Evolutionary conservation across 2,329 filamentous ascomycete species (phyloP), one percentile per base, ranked within the genome.

Genomic region (Madurella mycetomatis): DNA sequence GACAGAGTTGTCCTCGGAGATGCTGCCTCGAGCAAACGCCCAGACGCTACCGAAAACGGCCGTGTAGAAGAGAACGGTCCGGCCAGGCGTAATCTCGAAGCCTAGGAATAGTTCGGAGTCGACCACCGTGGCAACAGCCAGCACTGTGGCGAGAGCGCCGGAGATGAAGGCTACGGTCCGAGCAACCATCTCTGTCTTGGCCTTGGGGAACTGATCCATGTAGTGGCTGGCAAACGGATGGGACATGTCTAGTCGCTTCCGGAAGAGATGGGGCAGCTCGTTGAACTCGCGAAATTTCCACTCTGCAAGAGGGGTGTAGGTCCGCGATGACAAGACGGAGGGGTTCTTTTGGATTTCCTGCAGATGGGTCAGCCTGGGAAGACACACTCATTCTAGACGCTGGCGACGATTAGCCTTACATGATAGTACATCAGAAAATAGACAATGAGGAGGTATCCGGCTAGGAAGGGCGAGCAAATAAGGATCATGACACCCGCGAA

Each of bases 241-340:
- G 0, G 94, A 96, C 87, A 97, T 95, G 60, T 95, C 92, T 41
- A 92, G 77, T 17, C 94, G 85, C 60, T 92, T 88, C 56, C 91
- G 83, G 65, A 97, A 99, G 2, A 97, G 79, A 70, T 99, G 94
- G 53, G 87, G 87, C 1, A 99, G 79, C 70, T 99, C 94, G 65
- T 99, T 99, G 78, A 97, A 99, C 69, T 97, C 92, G 46, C 94
- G 86, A 60, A 99, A 96, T 65, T 96, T 97, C 94, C 94, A 99
- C 68, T 96, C 88, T 0, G 94, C 94, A 48, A 96, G 81, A 1
- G 91, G 89, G 0, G 92, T 97, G 67, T 96, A 99, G 61, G 91
- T 86, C 41, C 94, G 85, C 15, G 90, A 87, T n/a, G 89, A 88
- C 39, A 96, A 82, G 59, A 91, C 86, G 0, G 90, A 85, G 0